Evolutionary conservation across 1,284 basidiomycete genomes (phyloP), one percentile per base, ranked within the genome.

Genomic region (Quambalaria eucalypti): DNA sequence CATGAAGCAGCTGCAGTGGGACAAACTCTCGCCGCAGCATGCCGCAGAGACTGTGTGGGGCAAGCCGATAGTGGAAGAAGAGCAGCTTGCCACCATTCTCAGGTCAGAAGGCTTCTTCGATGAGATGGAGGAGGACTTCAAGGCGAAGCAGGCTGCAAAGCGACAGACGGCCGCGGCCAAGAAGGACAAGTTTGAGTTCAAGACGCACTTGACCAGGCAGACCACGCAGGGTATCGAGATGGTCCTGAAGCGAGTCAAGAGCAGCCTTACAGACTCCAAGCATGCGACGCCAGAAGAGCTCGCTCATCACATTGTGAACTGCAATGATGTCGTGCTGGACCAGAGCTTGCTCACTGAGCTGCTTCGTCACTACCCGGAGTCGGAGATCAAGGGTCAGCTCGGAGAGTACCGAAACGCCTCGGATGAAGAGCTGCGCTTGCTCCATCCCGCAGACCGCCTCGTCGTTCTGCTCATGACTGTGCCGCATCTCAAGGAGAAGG

Each of bases 1-100:
- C 80, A 92, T 97, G 88, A 97, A 97, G 77, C 91, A 97, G 77
- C 80, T 98, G 48, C 93, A 98, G 73, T 98, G 95, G 93, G 93
- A 98, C 76, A 98, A 97, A 75, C 66, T 75, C 7, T 65, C 68
- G 25, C 64, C 73, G 2, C 69, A 73, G 44, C 73, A 75, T 52
- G 73, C 73, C 1, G 69, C 71, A 12, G 70, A 69, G 52, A 75
- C 73, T 23, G 64, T 75, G 36, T 75, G 72, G 64, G 71, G 66
- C 10, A 56, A 65, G 51, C 57, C 61, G 23, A 52, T 60, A 38
- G 58, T 55, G 8, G 61, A 65, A 33, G 73, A 75, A 50, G 55
- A 57, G 51, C 16, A 50, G 28, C 42, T 74, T 23, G 62, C 66
- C 42, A 55, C 58, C 48, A 47, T 58, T 48, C 50, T 75, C 19